Evolutionary conservation across 108 stramenopile genomes (phyloP).

Genomic region (Cylindrotheca closterium): DNA sequence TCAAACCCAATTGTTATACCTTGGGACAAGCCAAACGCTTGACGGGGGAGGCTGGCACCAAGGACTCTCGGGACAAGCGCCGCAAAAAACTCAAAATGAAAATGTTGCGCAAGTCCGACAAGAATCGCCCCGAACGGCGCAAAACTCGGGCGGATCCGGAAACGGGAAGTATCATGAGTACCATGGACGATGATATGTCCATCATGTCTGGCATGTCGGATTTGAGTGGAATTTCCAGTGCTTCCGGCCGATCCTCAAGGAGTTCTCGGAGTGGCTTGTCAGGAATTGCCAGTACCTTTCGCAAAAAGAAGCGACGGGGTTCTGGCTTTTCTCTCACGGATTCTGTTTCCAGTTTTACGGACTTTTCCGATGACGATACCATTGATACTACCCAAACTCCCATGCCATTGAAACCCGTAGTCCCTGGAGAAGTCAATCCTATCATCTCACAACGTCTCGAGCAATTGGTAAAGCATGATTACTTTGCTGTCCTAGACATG

Average conservation of each 20-base stretch:
- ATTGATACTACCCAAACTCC: constrained; percentile 22
- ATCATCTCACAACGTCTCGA: constrained; percentile 33
- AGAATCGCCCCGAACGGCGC: constrained; percentile 17
- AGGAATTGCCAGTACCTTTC: constrained; percentile 1
- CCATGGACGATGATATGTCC: constrained; percentile 11
- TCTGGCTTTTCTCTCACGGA: neutral
- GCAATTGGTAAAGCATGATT: constrained; percentile 18
- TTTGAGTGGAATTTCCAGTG: constrained; percentile 6
- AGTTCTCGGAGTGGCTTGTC: constrained; percentile 21
- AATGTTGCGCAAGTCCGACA: neutral
- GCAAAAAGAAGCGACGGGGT: neutral
- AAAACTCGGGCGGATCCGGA: constrained; percentile 22
- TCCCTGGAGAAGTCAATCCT: constrained; percentile 23
- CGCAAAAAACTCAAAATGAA: constrained; percentile 8
- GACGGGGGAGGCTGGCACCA: constrained; percentile 23
- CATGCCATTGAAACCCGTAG: constrained; percentile 3
- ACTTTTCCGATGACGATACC: constrained; percentile 21
- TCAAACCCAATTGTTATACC: constrained; percentile 37
- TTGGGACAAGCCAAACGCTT: constrained; percentile 31
- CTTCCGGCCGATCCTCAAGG: constrained; percentile 9
- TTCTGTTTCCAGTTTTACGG: constrained; percentile 16
- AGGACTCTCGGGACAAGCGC: neutral
- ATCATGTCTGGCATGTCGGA: constrained; percentile 12
- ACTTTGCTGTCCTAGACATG: constrained; percentile 30
- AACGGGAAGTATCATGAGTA: constrained; percentile 31